A percentile compares a stretch with the other conserved stretches of the same genome.
These are phyloP conservation scores for Candida ulmi DNA, from an alignment of 805 yeast genomes.

Conservation along the genomic window DNA sequence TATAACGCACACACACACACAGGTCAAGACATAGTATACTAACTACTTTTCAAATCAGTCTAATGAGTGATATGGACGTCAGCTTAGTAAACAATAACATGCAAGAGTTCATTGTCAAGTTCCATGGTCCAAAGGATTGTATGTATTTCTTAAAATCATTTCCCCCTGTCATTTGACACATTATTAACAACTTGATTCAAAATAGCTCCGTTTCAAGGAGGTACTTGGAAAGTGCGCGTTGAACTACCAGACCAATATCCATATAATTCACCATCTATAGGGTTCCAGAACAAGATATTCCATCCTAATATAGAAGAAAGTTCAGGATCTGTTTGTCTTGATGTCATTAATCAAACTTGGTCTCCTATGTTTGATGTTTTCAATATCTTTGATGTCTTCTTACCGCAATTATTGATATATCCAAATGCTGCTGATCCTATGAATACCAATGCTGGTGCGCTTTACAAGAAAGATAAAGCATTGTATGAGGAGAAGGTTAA, in stretches of 20 bases:
- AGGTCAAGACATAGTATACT: too few species aligned
- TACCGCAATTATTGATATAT: constrained; percentile 86
- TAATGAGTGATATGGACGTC: constrained; percentile 93
- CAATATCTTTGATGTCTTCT: constrained; percentile 86
- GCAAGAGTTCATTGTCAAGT: constrained; percentile 82
- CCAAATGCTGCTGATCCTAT: constrained; percentile 95
- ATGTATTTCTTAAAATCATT: constrained; percentile 22
- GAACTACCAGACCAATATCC: constrained; percentile 96
- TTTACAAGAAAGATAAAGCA: constrained; percentile 63
- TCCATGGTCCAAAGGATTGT: constrained; percentile 77
- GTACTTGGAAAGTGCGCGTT: constrained; percentile 86
- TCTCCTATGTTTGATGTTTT: constrained; percentile 92
- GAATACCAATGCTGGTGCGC: constrained; percentile 81
- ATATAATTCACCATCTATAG: constrained; percentile 92
- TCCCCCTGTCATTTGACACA: too few species aligned
- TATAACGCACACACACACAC: too few species aligned
- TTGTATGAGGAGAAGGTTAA: constrained; percentile 65
- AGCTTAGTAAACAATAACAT: constrained; percentile 72
- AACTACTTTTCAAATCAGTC: constrained; percentile 25
- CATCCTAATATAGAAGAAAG: constrained; percentile 95
- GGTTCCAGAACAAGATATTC: constrained; percentile 83
- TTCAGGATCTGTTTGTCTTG: constrained; percentile 89
- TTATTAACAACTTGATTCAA: too few species aligned
- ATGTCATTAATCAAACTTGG: constrained; percentile 97
- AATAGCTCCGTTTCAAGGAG: constrained; percentile 81